Evolutionary conservation across 2,329 filamentous ascomycete species (phyloP).

Genomic region (Neofusicoccum parvum): DNA sequence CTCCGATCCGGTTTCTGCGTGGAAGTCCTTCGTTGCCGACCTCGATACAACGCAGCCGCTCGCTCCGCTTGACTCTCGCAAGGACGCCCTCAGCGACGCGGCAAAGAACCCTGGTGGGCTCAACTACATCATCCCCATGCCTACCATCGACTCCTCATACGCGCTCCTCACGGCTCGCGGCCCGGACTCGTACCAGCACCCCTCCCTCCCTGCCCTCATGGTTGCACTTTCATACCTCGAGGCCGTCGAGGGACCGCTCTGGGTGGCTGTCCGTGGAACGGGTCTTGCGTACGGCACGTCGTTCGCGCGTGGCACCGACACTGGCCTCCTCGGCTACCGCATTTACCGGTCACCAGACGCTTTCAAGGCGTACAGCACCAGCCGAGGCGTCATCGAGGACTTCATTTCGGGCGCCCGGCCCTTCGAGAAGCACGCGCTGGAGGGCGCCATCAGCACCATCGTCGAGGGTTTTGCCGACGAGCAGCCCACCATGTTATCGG

Average conservation of each 20-base stretch:
- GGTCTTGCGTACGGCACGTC: conserved; percentile 88
- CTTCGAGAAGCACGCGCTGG: conserved; percentile 80
- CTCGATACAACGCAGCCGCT: conserved; percentile 60
- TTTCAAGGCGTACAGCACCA: conserved; percentile 80
- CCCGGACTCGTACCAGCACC: conserved; percentile 73
- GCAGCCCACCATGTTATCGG: conserved; percentile 79
- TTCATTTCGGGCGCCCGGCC: conserved; percentile 70
- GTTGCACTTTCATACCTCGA: conserved; percentile 92
- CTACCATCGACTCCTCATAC: conserved; percentile 90
- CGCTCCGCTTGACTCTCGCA: conserved; percentile 69
- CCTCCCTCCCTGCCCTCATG: conserved; percentile 77
- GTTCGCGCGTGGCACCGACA: conserved; percentile 76
- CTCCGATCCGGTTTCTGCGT: conserved; percentile 73
- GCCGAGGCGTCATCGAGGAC: conserved; percentile 71
- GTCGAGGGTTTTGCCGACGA: conserved; percentile 86
- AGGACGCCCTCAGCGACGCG: conserved; percentile 71
- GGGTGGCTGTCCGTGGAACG: conserved; percentile 89
- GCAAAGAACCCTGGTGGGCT: conserved; percentile 75
- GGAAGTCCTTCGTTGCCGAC: conserved; percentile 64
- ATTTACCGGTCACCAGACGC: conserved; percentile 90
- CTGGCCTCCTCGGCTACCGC: conserved; percentile 78
- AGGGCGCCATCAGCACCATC: conserved; percentile 88
- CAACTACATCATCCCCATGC: conserved; percentile 83
- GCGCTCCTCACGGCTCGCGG: conserved; percentile 75
- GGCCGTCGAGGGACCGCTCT: conserved; percentile 89